A percentile compares a stretch with the other conserved stretches of the same genome.
These are phyloP conservation scores for Oryza glumipatula DNA, from an alignment of 176 grass and related monocot genomes.

Conservation along the genomic window DNA sequence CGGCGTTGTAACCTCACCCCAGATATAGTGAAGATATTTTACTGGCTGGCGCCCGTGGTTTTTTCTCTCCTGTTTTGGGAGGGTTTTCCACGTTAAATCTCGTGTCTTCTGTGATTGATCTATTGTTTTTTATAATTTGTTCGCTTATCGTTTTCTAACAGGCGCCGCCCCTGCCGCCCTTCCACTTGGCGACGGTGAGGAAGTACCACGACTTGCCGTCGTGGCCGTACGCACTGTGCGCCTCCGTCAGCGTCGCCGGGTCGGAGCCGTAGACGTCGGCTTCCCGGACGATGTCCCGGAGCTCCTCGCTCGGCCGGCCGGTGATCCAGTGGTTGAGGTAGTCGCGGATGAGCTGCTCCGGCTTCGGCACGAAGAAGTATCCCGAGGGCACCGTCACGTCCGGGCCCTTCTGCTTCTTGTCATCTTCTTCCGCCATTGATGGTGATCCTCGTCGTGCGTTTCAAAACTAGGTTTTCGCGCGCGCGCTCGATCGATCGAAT, in stretches of 20 bases:
- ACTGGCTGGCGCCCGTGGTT: no score
- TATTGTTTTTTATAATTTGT: no score
- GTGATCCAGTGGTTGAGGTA: slow-evolving; percentile 38
- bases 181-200: not conserved
- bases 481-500: no score
- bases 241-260: not conserved
- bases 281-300: not conserved
- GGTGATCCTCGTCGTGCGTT: not conserved
- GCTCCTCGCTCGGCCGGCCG: not conserved
- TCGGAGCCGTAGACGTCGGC: not conserved
- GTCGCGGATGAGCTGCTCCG: slow-evolving; percentile 10
- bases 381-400: not conserved
- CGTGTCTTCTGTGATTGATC: no score
- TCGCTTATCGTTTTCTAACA: no score
- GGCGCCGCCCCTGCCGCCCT: not conserved
- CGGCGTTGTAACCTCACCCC: no score
- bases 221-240: not conserved
- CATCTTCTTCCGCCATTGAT: no score
- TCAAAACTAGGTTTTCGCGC: not conserved
- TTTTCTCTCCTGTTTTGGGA: no score
- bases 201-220: slow-evolving; percentile 25
- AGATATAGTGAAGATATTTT: no score
- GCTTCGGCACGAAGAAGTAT: slow-evolving; percentile 2
- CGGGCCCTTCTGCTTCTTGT: not conserved
- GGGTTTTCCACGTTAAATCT: no score